Evolutionary conservation across 768 basidiomycete genomes (phyloP).

Genomic region (Trametes cubensis): DNA sequence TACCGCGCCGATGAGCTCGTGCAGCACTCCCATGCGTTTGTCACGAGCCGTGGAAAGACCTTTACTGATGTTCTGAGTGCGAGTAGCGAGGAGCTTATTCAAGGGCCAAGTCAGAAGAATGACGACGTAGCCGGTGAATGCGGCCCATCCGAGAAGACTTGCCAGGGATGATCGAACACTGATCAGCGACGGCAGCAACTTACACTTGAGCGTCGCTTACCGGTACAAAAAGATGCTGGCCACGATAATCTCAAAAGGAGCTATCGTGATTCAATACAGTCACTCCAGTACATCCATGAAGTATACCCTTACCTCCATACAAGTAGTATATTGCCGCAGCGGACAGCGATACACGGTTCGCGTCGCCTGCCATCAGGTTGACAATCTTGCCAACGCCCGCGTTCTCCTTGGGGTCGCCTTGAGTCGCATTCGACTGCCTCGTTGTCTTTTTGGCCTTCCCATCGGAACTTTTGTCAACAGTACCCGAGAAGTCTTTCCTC

Average conservation of each 20-base stretch:
- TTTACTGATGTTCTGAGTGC: slow-evolving; percentile 63
- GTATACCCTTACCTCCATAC: slow-evolving; percentile 54
- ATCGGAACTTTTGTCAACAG: slow-evolving; percentile 53
- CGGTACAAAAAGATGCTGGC: slow-evolving; percentile 77
- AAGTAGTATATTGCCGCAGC: slow-evolving; percentile 62
- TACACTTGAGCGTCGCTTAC: slow-evolving; percentile 38
- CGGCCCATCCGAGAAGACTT: slow-evolving; percentile 66
- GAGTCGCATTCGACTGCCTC: slow-evolving; percentile 35
- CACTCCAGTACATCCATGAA: slow-evolving; percentile 18
- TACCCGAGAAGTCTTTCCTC: slow-evolving; percentile 80
- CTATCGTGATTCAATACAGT: slow-evolving; percentile 33
- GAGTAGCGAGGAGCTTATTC: slow-evolving; percentile 64
- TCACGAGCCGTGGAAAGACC: slow-evolving; percentile 65
- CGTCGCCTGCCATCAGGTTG: slow-evolving; percentile 84
- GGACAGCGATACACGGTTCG: slow-evolving; percentile 58
- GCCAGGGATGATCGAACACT: not conserved
- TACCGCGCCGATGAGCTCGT: slow-evolving; percentile 74
- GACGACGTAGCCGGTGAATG: slow-evolving; percentile 75
- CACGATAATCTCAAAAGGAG: slow-evolving; percentile 78
- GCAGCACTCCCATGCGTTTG: slow-evolving; percentile 75
- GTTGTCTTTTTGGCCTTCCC: slow-evolving; percentile 35
- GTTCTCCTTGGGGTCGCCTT: slow-evolving; percentile 62
- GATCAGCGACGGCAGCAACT: not conserved
- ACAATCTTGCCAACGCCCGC: slow-evolving; percentile 91
- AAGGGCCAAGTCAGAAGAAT: slow-evolving; percentile 69